Evolutionary conservation across 2,329 filamentous ascomycete species (phyloP).

Genomic region (Magnaporthiopsis incrustans): DNA sequence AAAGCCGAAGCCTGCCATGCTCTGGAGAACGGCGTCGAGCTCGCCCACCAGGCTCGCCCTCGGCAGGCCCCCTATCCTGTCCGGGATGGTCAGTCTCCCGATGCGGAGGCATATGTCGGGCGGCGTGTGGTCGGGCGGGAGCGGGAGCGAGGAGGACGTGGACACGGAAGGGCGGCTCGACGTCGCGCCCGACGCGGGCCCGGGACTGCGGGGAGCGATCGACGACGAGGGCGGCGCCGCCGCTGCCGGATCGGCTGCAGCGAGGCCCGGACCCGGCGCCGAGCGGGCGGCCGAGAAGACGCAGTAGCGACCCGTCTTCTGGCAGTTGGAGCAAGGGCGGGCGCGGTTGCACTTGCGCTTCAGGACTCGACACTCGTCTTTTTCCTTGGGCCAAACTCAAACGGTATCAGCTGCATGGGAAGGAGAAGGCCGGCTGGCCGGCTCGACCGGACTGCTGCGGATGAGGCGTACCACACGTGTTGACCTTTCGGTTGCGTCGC

Average conservation of each 20-base stretch:
- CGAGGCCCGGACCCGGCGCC: too few species aligned
- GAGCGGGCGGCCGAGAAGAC: not conserved
- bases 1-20: not conserved
- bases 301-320: constrained; percentile 1
- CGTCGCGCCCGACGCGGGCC: not conserved
- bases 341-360: constrained; percentile 1
- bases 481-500: constrained; percentile 1
- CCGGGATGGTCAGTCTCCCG: not conserved
- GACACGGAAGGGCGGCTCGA: not conserved
- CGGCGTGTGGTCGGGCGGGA: not conserved
- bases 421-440: too few species aligned
- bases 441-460: too few species aligned
- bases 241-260: too few species aligned
- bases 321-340: constrained; percentile 1
- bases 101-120: constrained; percentile 2
- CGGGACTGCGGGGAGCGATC: not conserved
- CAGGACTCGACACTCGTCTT: not conserved
- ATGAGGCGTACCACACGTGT: not conserved
- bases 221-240: too few species aligned
- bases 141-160: not conserved
- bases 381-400: not conserved
- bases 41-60: not conserved
- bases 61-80: not conserved
- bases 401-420: not conserved
- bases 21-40: not conserved